Conservation (phyloP, 2,329 filamentous ascomycete species). For the Hortaea sp. region DNA sequence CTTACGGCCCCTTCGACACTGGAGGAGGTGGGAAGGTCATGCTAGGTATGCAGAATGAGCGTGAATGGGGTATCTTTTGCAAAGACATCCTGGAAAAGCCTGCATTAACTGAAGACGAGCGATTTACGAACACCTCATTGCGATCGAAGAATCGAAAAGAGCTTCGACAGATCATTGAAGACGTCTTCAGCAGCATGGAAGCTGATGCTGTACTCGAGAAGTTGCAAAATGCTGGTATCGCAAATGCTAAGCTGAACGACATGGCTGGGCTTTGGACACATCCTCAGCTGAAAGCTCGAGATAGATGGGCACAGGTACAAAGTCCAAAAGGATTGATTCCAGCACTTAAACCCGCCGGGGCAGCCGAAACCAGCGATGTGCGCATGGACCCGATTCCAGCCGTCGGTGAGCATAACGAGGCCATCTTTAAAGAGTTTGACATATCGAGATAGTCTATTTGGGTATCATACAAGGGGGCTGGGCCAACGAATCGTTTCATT, state of each 20-base stretch:
- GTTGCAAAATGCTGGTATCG: slow-evolving; percentile 41
- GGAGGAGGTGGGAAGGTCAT: slow-evolving; percentile 41
- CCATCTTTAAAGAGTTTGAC: slow-evolving; percentile 36
- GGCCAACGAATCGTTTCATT: slow-evolving; percentile 23
- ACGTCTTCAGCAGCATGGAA: slow-evolving; percentile 30
- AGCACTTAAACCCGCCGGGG: slow-evolving; percentile 42
- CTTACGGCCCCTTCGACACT: slow-evolving; percentile 46
- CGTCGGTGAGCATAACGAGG: slow-evolving; percentile 42
- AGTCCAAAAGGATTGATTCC: slow-evolving; percentile 39
- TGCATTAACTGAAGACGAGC: slow-evolving; percentile 33
- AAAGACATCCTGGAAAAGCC: slow-evolving; percentile 35
- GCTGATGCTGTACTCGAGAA: slow-evolving; percentile 32
- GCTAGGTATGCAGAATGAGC: slow-evolving; percentile 49
- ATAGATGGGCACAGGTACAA: slow-evolving; percentile 42
- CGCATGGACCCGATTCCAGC: slow-evolving; percentile 38
- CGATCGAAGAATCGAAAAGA: slow-evolving; percentile 38
- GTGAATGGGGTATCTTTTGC: slow-evolving; percentile 45
- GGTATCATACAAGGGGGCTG: slow-evolving; percentile 18
- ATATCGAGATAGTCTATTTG: slow-evolving; percentile 12
- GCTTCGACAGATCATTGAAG: slow-evolving; percentile 37
- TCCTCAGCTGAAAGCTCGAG: slow-evolving; percentile 41
- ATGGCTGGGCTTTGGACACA: slow-evolving; percentile 48
- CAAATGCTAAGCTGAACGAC: slow-evolving; percentile 46
- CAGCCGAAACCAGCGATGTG: slow-evolving; percentile 23
- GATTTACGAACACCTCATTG: slow-evolving; percentile 40